Base-by-base conservation (phyloP, 1,284 basidiomycete species). In the Ustilago bromivora region DNA sequence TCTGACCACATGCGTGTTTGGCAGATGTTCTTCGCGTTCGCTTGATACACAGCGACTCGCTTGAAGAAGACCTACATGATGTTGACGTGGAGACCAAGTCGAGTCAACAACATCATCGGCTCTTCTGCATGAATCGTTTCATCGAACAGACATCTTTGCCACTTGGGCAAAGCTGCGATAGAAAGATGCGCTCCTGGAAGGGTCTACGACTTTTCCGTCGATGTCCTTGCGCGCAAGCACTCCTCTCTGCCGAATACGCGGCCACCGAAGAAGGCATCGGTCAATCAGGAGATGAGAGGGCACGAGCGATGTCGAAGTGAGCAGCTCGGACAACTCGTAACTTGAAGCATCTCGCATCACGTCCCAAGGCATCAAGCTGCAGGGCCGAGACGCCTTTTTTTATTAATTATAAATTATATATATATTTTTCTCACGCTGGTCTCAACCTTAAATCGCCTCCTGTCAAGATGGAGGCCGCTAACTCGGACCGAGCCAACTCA, bases 1-100 rank as follows among this genome's bases (percentile, higher is more conserved):
- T 28, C 49, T 28, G 49, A 32, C 19, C 49, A 28, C 28, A 51
- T 51, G 28, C 28, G 19, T 53, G 51, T 31, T 53, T 35, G 51
- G 51, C 51, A 34, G 51, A 53, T 35, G 8, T 53, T 53, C 51
- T 53, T 34, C 51, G 32, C 51, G 31, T 28, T 49, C 46, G 46
- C 46, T 49, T 49, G 23, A 10, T 4, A 28, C 19, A 23, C 6
- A 49, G 19, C 46, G 46, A 28, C 46, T 49, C 17, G 46, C 46
- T 28, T 49, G 8, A 9, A 28, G 13, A n/a, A 17, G 15, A 15
- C 32, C 19, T 3, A 49, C 46, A 49, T 49, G 46, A 49, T 28
- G 46, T 49, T 49, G 19, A 49, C 19, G 19, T 19, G 46, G 28
- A 13, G 19, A n/a, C 17, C 13, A 15, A 41, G 7, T 17, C 40